Base-by-base conservation (phyloP, 768 basidiomycete genomes). In the Cyathus striatus region DNA sequence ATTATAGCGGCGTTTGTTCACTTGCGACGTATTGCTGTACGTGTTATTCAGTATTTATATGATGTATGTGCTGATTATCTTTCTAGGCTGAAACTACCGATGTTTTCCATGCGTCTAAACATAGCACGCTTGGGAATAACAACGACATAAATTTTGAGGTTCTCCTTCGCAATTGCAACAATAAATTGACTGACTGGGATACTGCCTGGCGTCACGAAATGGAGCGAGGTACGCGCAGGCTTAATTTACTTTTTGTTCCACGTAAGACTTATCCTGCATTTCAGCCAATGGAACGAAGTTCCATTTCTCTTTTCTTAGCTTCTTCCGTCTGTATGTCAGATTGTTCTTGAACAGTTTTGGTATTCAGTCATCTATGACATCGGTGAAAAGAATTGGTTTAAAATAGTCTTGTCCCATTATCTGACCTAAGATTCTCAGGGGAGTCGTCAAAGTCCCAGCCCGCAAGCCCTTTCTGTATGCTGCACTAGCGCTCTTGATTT, bases 301-400 rank as follows among this genome's bases (percentile, higher is more conserved):
- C 59, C 89, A 91, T 59, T 75, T 76, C 43, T 81, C 81, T 6
- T 79, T 90, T 61, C 71, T 91, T 17, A 78, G 63, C 52, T 76
- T 86, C 54, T 91, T 90, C 70, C 75, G 85, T 38, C 68, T 88
- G 23, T 78, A 91, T 57, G 84, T 88, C 40, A 73, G 83, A 47
- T 70, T 92, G 39, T 91, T 90, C 65, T 62, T 91, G 58, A 91
- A 91, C 60, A 87, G 85, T 49, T 86, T 90, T 59, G 89, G 86
- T 21, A 79, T 90, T 38, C 81, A 85, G 51, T 72, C 75, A 16
- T 73, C 78, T 25, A 70, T 82, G 61, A 59, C 68, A 41, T 71
- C 79, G 41, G 83, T 78, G 52, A 54, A 76, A n/a, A n/a, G n/a
- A n/a, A n/a, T n/a, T n/a, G n/a, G n/a, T n/a, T n/a, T n/a, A n/a